A percentile compares a stretch with the other conserved stretches of the same genome.
Evolutionary conservation across 768 basidiomycete species (phyloP).

Genomic region (Megacollybia marginata): DNA sequence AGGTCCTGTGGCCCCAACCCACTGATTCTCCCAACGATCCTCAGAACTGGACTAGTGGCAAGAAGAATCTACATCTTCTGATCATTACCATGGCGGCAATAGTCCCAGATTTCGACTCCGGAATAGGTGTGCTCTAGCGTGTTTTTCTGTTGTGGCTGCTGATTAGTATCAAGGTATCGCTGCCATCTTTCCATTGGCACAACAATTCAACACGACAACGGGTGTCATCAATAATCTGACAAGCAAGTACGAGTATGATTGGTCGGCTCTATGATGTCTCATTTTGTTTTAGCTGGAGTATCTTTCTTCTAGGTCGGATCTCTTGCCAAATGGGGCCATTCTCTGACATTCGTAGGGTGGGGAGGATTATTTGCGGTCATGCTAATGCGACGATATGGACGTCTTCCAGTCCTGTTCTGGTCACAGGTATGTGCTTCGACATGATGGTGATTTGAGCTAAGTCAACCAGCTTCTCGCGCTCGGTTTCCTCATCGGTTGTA

Average conservation of each 20-base stretch:
- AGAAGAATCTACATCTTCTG: slow-evolving; percentile 49
- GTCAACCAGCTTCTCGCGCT: slow-evolving; percentile 40
- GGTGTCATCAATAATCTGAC: slow-evolving; percentile 57
- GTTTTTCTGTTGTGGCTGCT: background rate
- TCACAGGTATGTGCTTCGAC: slow-evolving; percentile 38
- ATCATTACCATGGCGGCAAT: slow-evolving; percentile 59
- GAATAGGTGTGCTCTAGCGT: slow-evolving; percentile 36
- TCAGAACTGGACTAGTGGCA: slow-evolving; percentile 39
- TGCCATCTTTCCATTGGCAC: slow-evolving; percentile 51
- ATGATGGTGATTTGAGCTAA: background rate
- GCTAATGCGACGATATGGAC: slow-evolving; percentile 54
- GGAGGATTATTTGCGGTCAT: slow-evolving; percentile 59
- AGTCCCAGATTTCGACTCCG: slow-evolving; percentile 63
- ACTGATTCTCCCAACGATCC: slow-evolving; percentile 26
- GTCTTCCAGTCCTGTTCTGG: slow-evolving; percentile 67
- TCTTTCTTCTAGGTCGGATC: slow-evolving; percentile 46
- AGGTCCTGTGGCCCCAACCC: slow-evolving; percentile 66
- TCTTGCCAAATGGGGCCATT: background rate
- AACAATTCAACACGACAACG: slow-evolving; percentile 45
- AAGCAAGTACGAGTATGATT: slow-evolving; percentile 34
- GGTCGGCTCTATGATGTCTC: background rate
- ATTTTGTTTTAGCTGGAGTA: slow-evolving; percentile 45
- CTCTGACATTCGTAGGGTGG: slow-evolving; percentile 31
- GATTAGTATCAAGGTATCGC: slow-evolving; percentile 39
- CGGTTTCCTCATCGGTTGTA: slow-evolving; percentile 51